Evolutionary conservation across 2,329 filamentous ascomycete genomes (phyloP), one percentile per base, ranked within the genome.

Genomic region (Chaetomium sp.): DNA sequence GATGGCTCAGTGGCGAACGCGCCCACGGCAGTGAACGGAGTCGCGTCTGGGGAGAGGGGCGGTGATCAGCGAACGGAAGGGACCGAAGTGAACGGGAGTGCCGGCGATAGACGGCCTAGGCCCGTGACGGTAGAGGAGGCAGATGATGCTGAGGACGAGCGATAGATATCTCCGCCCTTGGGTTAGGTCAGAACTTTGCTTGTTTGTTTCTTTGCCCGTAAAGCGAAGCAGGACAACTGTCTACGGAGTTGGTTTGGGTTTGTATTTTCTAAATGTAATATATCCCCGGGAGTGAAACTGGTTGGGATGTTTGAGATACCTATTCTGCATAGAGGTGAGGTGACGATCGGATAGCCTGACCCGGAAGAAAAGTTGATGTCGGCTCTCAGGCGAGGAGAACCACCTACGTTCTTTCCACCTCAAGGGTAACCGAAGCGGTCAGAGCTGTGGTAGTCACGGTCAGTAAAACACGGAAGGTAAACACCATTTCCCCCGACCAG

Each of bases 71-170:
- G 53, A 50, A n/a, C 57, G 12, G 68, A 66, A 25, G 69, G 67
- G 25, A 67, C 69, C 8, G 72, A 64, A 23, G 53, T 65, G 21
- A 65, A 63, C 54, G 53, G 58, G 21, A 59, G 59, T 33, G 16
- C 23, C 3, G 50, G 35, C 21, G 8, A 83, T 81, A 68, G 74
- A 1, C 81, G 73, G 65, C 79, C 69, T 4, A 68, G 62, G 42
- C 64, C 79, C 4, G 81, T 75, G 12, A 82, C 81, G 4, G 76
- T 84, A 6, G 80, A 83, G 68, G 81, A 83, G 61, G 77, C 72
- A 2, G 79, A 80, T 60, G 77, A 79, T 31, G 38, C 38, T 7
- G 73, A 74, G 1, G 76, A 76, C 6, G 59, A 65, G 47, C 51
- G 29, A 13, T 61, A 50, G 51, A 50, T 31, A 6, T 50, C 25